Percentiles rank a stretch among this genome's conserved stretches.
phyloP scores from a whole-genome alignment of 1,139 yeast genomes.

The Diutina catenulata region DNA sequence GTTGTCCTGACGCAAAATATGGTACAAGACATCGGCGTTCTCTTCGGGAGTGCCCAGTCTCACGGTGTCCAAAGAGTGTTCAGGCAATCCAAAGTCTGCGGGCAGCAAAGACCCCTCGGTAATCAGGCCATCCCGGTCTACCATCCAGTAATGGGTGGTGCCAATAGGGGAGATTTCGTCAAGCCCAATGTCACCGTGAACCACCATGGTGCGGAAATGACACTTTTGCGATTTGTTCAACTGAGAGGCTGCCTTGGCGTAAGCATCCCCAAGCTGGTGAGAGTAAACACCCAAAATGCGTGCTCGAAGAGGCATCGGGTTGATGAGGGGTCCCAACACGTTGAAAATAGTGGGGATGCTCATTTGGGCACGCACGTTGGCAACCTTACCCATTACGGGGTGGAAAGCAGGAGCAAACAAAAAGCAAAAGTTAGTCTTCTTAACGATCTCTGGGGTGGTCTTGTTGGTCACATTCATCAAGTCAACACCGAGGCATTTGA shows the following conservation, averaged over 20 bases:
- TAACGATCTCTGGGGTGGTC: constrained; percentile 57
- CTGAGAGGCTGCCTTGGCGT: constrained; percentile 66
- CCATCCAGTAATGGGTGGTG: constrained; percentile 65
- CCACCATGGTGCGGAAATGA: constrained; percentile 62
- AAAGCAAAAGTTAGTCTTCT: constrained; percentile 51
- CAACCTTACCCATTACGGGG: constrained; percentile 82
- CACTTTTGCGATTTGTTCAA: constrained; percentile 33
- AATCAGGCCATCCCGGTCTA: constrained; percentile 35
- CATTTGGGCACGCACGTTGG: constrained; percentile 57
- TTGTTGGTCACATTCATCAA: constrained; percentile 50
- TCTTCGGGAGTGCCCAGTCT: constrained; percentile 79
- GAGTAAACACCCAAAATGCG: constrained; percentile 85
- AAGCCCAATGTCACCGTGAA: constrained; percentile 81
- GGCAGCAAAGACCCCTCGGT: constrained; percentile 36
- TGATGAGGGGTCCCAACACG: constrained; percentile 82
- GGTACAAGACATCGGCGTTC: constrained; percentile 55
- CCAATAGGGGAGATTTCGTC: constrained; percentile 94
- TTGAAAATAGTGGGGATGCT: constrained; percentile 93
- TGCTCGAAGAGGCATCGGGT: constrained; percentile 78
- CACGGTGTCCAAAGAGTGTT: constrained; percentile 56
- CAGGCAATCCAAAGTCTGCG: constrained; percentile 67
- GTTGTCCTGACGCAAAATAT: constrained; percentile 44
- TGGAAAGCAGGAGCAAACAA: constrained; percentile 92
- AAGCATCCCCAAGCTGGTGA: constrained; percentile 65
- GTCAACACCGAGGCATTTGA: constrained; percentile 67